Evolutionary conservation across 208 protist species (phyloP), one percentile per base, ranked within the genome.

Genomic region (Leishmania arabica): DNA sequence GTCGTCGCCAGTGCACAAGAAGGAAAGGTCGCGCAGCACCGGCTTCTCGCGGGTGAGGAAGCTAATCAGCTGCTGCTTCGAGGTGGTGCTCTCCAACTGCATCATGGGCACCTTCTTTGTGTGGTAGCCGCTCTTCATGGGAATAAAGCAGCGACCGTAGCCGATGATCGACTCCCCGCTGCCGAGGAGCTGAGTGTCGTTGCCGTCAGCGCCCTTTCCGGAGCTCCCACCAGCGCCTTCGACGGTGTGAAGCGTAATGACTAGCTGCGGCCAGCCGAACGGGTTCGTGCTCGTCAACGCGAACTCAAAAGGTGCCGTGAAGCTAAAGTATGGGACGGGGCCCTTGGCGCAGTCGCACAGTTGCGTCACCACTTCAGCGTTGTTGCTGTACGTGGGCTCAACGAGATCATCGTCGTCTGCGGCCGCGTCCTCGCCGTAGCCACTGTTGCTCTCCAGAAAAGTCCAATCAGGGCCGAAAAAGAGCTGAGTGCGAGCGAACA

Each of bases 401-500:
- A 92, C 80, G 24, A 90, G 34, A 80, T 89, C 75, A 47, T 74
- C 75, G 65, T 75, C 81, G 77, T 70, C 66, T 19, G 72, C 80
- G 15, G 49, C 24, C 15, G 45, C 70, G 21, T 80, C 66, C 37
- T 88, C 73, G 64, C 75, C 62, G 56, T 60, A 37, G 54, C 27
- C 72, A 40, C 66, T 40, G 58, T 60, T 42, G 77, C 70, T 78
- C 45, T 83, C 54, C 27, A 94, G 70, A 69, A 94, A 89, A 17
- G 91, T 89, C 92, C 92, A 97, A 85, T 97, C 92, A 13, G 86
- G 74, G 31, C 92, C 94, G 60, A 91, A 93, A 42, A 96, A 93
- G 60, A 95, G 92, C 80, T 95, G 90, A n/a, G 94, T 96, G n/a
- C 92, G 90, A 0, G 90, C 90, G 81, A 95, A 96, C 40, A 97